Percentiles rank a stretch among this genome's conserved stretches.
Conservation (phyloP, 2,329 filamentous ascomycete species). For the Tolypocladium tundrense region DNA sequence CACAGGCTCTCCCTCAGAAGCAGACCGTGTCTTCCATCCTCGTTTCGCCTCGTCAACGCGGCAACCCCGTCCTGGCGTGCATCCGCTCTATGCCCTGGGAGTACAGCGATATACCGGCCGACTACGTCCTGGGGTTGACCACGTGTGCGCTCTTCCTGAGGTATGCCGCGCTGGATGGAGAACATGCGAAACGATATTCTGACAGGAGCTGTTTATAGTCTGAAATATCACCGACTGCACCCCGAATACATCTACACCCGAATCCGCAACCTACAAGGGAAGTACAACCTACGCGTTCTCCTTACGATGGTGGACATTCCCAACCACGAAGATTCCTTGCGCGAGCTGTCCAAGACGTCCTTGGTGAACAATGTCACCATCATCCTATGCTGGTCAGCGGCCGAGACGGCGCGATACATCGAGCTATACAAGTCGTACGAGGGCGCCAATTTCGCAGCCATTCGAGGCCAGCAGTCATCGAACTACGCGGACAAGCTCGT, state of each 20-base stretch:
- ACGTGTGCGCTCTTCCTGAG: constrained; percentile 87
- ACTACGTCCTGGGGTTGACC: constrained; percentile 79
- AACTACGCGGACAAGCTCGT: constrained; percentile 79
- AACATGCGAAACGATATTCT: neutral
- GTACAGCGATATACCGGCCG: constrained; percentile 91
- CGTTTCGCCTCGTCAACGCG: constrained; percentile 86
- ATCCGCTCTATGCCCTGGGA: constrained; percentile 85
- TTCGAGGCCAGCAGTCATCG: constrained; percentile 74
- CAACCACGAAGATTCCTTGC: constrained; percentile 83
- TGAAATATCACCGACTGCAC: constrained; percentile 95
- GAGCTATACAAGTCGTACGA: constrained; percentile 95
- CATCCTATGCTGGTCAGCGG: constrained; percentile 87
- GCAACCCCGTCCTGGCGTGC: constrained; percentile 81
- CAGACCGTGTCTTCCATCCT: constrained; percentile 66
- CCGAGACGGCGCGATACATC: constrained; percentile 86
- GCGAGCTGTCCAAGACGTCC: constrained; percentile 85
- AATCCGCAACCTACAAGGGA: constrained; percentile 72
- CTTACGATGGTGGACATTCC: constrained; percentile 90
- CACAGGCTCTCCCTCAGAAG: constrained; percentile 65
- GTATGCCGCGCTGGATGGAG: constrained; percentile 12
- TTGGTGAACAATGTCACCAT: constrained; percentile 88
- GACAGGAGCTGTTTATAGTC: constrained; percentile 27
- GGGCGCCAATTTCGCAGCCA: constrained; percentile 68
- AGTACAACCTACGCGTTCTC: constrained; percentile 78
- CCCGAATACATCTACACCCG: constrained; percentile 97